Percentiles rank a stretch among this genome's conserved stretches.
phyloP scores from a whole-genome alignment of 306 rosid genomes.

The Quercus engelmannii region DNA sequence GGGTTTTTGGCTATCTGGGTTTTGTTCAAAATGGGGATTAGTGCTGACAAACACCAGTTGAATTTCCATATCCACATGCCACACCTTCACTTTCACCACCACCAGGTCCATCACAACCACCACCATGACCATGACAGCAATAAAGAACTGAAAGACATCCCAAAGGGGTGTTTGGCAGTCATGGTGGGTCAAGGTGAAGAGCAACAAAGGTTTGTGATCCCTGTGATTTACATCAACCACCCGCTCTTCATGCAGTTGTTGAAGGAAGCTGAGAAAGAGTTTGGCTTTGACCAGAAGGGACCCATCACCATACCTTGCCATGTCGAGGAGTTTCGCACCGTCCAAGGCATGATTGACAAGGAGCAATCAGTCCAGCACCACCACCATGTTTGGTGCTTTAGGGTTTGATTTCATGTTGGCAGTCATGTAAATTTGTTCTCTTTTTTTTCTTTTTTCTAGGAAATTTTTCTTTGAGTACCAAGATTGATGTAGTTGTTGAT shows the following conservation, averaged over 20 bases:
- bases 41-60: constrained; percentile 18
- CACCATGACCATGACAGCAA: constrained; percentile 23
- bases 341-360: constrained; percentile 59
- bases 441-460: neutral
- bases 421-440: constrained; percentile 5
- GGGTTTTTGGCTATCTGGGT: neutral
- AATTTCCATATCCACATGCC: constrained; percentile 62
- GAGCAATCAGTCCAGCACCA: constrained; percentile 36
- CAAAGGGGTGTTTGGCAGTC: constrained; percentile 78
- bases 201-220: constrained; percentile 72
- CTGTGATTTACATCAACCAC: constrained; percentile 82
- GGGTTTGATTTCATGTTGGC: constrained; percentile 30
- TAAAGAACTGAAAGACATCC: constrained; percentile 49
- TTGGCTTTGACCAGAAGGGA: constrained; percentile 78
- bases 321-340: constrained; percentile 65
- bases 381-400: constrained; percentile 67
- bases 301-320: constrained; percentile 91
- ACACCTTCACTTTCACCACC: constrained; percentile 38
- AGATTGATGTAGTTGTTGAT: constrained; percentile 24
- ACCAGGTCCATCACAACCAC: neutral
- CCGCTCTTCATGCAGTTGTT: constrained; percentile 70
- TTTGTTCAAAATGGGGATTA: constrained; percentile 35
- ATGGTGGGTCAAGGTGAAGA: constrained; percentile 77
- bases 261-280: constrained; percentile 84
- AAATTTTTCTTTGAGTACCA: constrained; percentile 16